A percentile compares a stretch with the other conserved stretches of the same genome.
Evolutionary conservation across 202 grass and related monocot species (phyloP).

Genomic region (Brachypodium distachyon): DNA sequence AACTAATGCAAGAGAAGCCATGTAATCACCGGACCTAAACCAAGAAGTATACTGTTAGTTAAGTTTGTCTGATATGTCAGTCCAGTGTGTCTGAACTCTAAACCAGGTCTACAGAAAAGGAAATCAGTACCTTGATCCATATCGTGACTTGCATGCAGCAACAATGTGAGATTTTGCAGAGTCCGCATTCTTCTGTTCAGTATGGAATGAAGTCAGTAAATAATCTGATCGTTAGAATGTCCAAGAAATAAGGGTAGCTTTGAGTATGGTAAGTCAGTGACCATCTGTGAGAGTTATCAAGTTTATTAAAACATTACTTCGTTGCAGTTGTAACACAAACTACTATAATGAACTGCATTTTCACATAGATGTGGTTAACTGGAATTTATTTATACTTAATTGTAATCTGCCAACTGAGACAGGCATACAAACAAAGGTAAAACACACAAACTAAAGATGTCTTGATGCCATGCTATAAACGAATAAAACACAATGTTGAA

Average conservation of each 20-base stretch:
- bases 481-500: background rate
- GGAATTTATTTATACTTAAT: background rate
- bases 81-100: background rate
- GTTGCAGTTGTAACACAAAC: background rate
- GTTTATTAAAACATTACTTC: background rate
- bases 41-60: background rate
- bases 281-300: background rate
- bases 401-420: background rate
- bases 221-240: background rate
- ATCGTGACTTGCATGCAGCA: constrained; percentile 71
- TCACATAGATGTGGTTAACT: background rate
- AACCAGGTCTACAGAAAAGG: background rate
- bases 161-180: constrained; percentile 56
- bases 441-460: background rate
- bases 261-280: background rate
- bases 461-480: background rate
- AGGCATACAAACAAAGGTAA: background rate
- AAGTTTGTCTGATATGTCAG: background rate
- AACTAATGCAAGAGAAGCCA: constrained; percentile 79
- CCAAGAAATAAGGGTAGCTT: background rate
- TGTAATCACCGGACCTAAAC: constrained; percentile 78
- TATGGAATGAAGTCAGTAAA: background rate
- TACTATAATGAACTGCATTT: background rate
- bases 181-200: constrained; percentile 49
- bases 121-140: constrained; percentile 70